Conservation (phyloP, 345 rosid genomes). For the Citrus trifoliata region DNA sequence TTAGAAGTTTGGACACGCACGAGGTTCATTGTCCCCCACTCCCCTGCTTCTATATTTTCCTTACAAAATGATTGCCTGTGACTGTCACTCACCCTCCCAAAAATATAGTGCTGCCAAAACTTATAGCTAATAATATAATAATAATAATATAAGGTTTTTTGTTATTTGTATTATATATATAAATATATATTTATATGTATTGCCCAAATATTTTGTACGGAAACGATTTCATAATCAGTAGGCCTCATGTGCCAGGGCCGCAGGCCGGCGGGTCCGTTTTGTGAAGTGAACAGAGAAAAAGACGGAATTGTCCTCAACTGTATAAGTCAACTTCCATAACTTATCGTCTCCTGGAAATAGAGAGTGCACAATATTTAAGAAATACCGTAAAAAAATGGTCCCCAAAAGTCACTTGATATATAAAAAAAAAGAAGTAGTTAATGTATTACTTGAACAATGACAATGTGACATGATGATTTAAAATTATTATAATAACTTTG, state of each 20-base stretch:
- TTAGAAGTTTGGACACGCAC: not conserved
- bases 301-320: constrained; percentile 11
- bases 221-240: not conserved
- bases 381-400: constrained; percentile 10
- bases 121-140: not conserved
- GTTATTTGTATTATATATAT: no score
- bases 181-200: no score
- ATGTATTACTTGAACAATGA: not conserved
- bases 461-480: not conserved
- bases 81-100: not conserved
- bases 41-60: not conserved
- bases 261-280: constrained; percentile 2
- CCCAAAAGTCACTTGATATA: constrained; percentile 8
- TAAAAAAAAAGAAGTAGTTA: not conserved
- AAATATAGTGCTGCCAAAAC: not conserved
- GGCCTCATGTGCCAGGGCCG: not conserved
- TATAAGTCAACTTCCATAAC: constrained; percentile 21
- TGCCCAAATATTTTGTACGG: constrained; percentile 1
- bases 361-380: constrained; percentile 21
- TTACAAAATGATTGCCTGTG: not conserved
- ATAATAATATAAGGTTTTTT: not conserved
- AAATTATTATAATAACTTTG: not conserved
- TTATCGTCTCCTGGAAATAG: not conserved
- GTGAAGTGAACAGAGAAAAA: not conserved
- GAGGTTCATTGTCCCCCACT: constrained; percentile 4